These are phyloP conservation scores for Rutstroemia sp. DNA, from an alignment of 2,329 filamentous ascomycete species.

Conservation along the genomic window DNA sequence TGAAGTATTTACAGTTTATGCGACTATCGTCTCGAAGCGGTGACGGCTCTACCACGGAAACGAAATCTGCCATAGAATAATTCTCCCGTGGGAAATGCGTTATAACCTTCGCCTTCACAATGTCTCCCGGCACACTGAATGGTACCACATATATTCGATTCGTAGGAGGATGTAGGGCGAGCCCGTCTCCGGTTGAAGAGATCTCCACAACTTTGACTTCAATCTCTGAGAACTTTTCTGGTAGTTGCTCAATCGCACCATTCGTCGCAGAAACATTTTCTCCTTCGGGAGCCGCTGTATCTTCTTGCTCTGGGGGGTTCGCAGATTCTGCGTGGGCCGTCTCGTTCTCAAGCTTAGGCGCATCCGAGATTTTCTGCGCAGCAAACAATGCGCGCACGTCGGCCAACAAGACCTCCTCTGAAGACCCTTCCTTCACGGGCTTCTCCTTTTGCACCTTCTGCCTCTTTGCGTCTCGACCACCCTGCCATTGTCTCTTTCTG, in stretches of 20 bases:
- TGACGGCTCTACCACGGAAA: conserved; percentile 68
- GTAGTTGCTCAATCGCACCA: conserved; percentile 36
- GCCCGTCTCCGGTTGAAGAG: conserved; percentile 86
- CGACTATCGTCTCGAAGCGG: conserved; percentile 68
- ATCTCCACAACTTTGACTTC: conserved; percentile 75
- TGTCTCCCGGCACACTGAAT: conserved; percentile 81
- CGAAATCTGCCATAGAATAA: conserved; percentile 74
- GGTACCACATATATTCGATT: conserved; percentile 74
- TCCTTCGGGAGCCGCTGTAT: conserved; percentile 13
- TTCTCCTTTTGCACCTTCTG: conserved; percentile 50
- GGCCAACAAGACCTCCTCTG: conserved; percentile 57
- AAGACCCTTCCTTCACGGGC: conserved; percentile 47
- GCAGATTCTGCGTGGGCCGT: conserved; percentile 29
- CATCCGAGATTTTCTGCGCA: conserved; percentile 28
- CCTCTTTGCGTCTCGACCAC: conserved; percentile 35
- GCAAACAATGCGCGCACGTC: conserved; percentile 53
- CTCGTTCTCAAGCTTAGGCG: conserved; percentile 1
- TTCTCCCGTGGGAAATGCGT: conserved; percentile 57
- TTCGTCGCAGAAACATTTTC: conserved; percentile 17
- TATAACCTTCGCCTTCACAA: conserved; percentile 69
- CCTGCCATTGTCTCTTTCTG: conserved; percentile 26
- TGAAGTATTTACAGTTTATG: conserved; percentile 80
- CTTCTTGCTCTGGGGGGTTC: conserved; percentile 15
- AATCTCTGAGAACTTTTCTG: conserved; percentile 64
- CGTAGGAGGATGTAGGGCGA: conserved; percentile 63